Percentiles rank a stretch among this genome's conserved stretches.
These are phyloP conservation scores for Balamuthia mandrillaris DNA, from an alignment of 208 protist species.

Conservation along the genomic window DNA sequence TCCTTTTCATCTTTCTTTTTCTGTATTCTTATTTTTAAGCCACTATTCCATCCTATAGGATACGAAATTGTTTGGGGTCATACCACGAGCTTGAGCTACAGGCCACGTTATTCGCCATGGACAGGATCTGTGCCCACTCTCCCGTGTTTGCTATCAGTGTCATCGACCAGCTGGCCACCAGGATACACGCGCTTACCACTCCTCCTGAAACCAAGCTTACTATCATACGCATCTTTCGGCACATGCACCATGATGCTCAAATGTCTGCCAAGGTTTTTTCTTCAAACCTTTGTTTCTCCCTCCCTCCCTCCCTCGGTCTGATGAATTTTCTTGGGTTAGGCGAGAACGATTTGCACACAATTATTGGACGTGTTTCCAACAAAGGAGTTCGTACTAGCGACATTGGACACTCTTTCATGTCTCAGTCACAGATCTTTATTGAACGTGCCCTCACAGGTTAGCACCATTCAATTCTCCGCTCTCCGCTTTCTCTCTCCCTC, in stretches of 20 bases:
- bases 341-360: not conserved
- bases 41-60: too few species aligned
- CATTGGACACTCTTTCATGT: not conserved
- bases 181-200: not conserved
- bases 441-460: not conserved
- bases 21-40: too few species aligned
- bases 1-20: not conserved
- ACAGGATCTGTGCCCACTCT: not conserved
- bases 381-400: not conserved
- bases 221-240: not conserved
- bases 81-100: conserved; percentile 15
- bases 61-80: conserved; percentile 3
- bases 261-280: not conserved
- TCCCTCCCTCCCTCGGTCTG: not conserved
- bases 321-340: not conserved
- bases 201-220: not conserved
- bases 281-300: not conserved
- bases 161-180: not conserved
- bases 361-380: not conserved
- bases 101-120: conserved; percentile 11
- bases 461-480: too few species aligned
- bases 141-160: conserved; percentile 10
- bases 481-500: too few species aligned
- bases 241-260: not conserved
- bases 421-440: not conserved